Evolutionary conservation across 345 rosid genomes (phyloP), one percentile per base, ranked within the genome.

Genomic region (Lepidium africanum): DNA sequence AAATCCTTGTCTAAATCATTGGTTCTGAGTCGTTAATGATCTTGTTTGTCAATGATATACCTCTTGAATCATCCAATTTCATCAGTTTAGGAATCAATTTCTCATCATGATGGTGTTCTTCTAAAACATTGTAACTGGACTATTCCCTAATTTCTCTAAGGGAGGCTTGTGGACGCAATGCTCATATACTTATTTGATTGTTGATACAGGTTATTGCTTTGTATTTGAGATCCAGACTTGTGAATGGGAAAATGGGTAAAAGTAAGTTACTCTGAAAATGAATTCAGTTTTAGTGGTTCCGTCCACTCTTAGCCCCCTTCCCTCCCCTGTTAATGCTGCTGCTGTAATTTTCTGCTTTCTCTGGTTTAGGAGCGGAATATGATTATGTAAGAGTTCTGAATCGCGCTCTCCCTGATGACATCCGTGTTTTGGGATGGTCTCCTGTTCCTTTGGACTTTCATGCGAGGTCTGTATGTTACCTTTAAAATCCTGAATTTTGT

Each of bases 351-450:
- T 65, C 41, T 41, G 13, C 11, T 46, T 52, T 46, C 35, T 48
- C 61, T 64, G 78, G 76, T 45, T 59, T 82, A 85, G 86, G 67
- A 52, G 82, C 72, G 66, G 98, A 93, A 84, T 83, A 88, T 73
- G 98, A 91, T 76, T 93, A 93, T 68, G 95, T 90, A 70, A 83
- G 85, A 80, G 83, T 85, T 57, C 78, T 90, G 77, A 90, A 93
- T 81, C 89, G 94, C 67, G 92, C 76, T 74, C 92, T 93, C 70
- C 98, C 97, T 51, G 82, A 81, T 46, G 97, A 93, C 78, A 88
- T 90, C 67, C 91, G 92, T 70, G 83, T 90, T 51, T 62, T 83
- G 16, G 97, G 97, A 75, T 93, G 98, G 98, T 83, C 89, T 82
- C 92, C 98, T 25, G 87, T 73, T 82, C 85, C 96, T 72, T 23